These are phyloP conservation scores for Ophiostoma australiae DNA, from an alignment of 2,329 filamentous ascomycete genomes.

Conservation along the genomic window DNA sequence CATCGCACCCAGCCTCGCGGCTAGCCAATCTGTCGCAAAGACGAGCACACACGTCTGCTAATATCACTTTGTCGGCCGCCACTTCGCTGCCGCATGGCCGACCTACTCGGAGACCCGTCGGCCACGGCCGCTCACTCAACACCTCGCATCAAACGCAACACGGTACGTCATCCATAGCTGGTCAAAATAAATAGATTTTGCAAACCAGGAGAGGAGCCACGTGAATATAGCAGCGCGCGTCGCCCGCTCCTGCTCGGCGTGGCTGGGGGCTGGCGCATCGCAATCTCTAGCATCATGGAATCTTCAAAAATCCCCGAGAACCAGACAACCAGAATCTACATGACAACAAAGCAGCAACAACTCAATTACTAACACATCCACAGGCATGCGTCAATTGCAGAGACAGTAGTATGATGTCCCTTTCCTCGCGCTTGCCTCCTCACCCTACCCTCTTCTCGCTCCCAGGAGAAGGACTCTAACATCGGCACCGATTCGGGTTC, in stretches of 20 bases:
- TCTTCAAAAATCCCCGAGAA: background rate
- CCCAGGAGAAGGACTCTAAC: constrained; percentile 12
- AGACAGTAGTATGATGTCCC: constrained; percentile 29
- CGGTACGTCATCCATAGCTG: constrained; percentile 22
- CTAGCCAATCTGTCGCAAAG: background rate
- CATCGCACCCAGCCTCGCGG: background rate
- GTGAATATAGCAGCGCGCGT: background rate
- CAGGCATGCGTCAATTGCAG: constrained; percentile 30
- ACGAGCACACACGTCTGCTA: background rate
- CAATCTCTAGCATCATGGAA: background rate
- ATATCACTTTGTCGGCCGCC: background rate
- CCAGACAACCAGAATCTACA: background rate
- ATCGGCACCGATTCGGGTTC: constrained; percentile 26
- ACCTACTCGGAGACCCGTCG: constrained; percentile 21
- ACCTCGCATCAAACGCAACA: constrained; percentile 30
- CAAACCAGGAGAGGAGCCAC: background rate
- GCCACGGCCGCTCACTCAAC: constrained; percentile 20
- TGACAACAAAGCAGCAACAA: background rate
- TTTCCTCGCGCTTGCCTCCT: background rate
- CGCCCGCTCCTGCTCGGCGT: background rate
- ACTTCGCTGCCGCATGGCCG: constrained; percentile 24
- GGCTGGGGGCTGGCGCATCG: no score
- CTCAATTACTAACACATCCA: background rate
- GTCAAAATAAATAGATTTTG: background rate
- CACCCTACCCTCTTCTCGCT: background rate